Evolutionary conservation across 2,329 filamentous ascomycete species (phyloP).

Genomic region (Triangularia setosa): DNA sequence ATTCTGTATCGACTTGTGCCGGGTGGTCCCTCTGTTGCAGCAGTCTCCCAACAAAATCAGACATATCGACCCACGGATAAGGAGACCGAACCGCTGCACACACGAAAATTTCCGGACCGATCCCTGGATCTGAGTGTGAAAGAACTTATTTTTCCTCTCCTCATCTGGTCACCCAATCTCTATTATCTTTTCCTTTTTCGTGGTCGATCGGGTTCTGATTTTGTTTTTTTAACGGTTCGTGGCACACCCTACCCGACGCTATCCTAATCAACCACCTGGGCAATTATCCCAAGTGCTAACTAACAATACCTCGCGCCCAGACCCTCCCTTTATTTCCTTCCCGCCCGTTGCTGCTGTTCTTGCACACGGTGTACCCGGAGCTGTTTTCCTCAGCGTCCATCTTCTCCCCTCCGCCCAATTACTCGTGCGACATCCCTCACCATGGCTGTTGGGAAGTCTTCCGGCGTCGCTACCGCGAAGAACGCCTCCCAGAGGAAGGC

Average conservation of each 20-base stretch:
- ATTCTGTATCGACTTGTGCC: background rate
- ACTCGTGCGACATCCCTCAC: slow-evolving; percentile 5
- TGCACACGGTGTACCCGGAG: slow-evolving; percentile 1
- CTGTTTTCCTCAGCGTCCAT: slow-evolving; percentile 1
- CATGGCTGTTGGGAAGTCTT: slow-evolving; percentile 46
- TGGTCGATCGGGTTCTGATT: slow-evolving; percentile 11
- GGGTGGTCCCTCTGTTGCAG: slow-evolving; percentile 6
- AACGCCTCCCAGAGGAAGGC: slow-evolving; percentile 46
- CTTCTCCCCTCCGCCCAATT: slow-evolving; percentile 4
- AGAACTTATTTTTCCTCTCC: slow-evolving; percentile 8
- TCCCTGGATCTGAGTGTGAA: slow-evolving; percentile 10
- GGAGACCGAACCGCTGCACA: slow-evolving; percentile 9
- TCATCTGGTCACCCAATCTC: slow-evolving; percentile 2
- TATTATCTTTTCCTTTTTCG: slow-evolving; percentile 3
- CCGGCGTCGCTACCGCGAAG: slow-evolving; percentile 40
- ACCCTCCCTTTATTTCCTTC: background rate
- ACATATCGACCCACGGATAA: slow-evolving; percentile 24
- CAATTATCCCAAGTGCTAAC: background rate
- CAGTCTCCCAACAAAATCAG: slow-evolving; percentile 24
- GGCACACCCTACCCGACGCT: background rate
- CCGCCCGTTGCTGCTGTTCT: background rate
- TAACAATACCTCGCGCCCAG: background rate
- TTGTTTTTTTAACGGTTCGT: slow-evolving; percentile 14
- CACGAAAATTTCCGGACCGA: slow-evolving; percentile 21
- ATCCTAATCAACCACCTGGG: background rate